phyloP scores from a whole-genome alignment of 371 early-diverging fungal species.

The Haplosporangium sp. region DNA sequence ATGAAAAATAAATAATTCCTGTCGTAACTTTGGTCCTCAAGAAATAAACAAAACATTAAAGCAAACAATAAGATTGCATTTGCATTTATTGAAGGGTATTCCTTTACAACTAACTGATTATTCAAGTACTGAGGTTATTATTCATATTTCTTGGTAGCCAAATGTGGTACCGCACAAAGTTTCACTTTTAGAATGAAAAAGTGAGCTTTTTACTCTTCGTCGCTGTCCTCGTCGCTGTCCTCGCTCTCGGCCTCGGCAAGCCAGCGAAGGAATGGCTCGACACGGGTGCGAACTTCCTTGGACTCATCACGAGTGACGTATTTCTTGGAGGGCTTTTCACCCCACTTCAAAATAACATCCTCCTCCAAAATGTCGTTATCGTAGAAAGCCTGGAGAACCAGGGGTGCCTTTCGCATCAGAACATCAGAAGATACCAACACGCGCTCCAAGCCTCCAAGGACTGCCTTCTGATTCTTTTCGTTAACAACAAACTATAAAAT shows the following conservation, averaged over 20 bases:
- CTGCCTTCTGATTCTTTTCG: constrained; percentile 90
- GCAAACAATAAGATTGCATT: neutral
- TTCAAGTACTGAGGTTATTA: neutral
- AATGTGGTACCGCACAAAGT: neutral
- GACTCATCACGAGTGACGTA: constrained; percentile 84
- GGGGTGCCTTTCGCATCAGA: constrained; percentile 79
- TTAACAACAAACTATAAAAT: constrained; percentile 69
- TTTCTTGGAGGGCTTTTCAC: constrained; percentile 89
- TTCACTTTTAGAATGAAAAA: neutral
- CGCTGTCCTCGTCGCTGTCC: constrained; percentile 48
- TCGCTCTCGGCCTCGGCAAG: constrained; percentile 71
- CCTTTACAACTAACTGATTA: neutral
- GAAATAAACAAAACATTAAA: no score
- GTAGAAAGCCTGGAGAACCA: constrained; percentile 90
- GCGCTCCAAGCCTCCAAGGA: constrained; percentile 94
- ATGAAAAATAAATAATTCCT: no score
- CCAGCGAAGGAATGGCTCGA: constrained; percentile 94
- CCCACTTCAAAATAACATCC: constrained; percentile 86
- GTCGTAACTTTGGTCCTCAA: no score
- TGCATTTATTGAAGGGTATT: constrained; percentile 4
- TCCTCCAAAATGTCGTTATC: constrained; percentile 94
- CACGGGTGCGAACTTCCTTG: constrained; percentile 85
- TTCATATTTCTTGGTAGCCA: neutral
- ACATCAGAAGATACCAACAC: constrained; percentile 77
- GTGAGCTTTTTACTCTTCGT: constrained; percentile 8